These are phyloP conservation scores for Cladobotryum protrusum DNA, from an alignment of 2,329 filamentous ascomycete genomes.

Conservation along the genomic window DNA sequence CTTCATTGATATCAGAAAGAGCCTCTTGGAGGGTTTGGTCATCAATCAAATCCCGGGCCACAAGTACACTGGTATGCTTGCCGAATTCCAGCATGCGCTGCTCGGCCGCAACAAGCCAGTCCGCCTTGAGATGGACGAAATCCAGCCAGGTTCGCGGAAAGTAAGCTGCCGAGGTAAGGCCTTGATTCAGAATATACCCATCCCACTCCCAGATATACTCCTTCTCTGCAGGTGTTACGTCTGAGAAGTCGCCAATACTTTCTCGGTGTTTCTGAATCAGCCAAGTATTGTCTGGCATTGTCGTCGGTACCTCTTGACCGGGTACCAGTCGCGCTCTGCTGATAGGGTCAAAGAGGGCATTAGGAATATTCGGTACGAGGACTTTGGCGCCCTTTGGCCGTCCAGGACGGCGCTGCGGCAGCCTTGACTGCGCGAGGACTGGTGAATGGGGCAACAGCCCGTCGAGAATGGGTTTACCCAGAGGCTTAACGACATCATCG, in stretches of 20 bases:
- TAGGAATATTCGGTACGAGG: conserved; percentile 43
- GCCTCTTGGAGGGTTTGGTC: conserved; percentile 39
- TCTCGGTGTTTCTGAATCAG: conserved; percentile 54
- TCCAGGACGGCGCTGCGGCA: conserved; percentile 4
- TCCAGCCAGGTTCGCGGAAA: conserved; percentile 46
- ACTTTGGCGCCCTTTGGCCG: conserved; percentile 24
- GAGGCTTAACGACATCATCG: conserved; percentile 21
- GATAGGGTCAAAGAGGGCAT: conserved; percentile 51
- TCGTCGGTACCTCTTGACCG: conserved; percentile 40
- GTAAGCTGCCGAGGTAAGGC: conserved; percentile 46
- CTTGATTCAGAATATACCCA: conserved; percentile 45
- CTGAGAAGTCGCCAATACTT: conserved; percentile 50
- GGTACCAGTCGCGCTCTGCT: conserved; percentile 47
- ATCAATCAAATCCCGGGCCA: conserved; percentile 42
- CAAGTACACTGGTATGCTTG: conserved; percentile 47
- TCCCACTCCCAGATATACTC: conserved; percentile 56
- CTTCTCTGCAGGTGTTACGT: conserved; percentile 48
- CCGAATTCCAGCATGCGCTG: conserved; percentile 48
- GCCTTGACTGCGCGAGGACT: conserved; percentile 11
- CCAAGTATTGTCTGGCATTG: conserved; percentile 45
- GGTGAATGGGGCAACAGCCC: conserved; percentile 21
- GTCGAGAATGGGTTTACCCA: conserved; percentile 16
- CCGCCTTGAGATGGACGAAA: conserved; percentile 45
- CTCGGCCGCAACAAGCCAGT: conserved; percentile 45
- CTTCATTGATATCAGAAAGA: conserved; percentile 37